Evolutionary conservation across 1,284 basidiomycete genomes (phyloP).

Genomic region (Trametes hirsuta): DNA sequence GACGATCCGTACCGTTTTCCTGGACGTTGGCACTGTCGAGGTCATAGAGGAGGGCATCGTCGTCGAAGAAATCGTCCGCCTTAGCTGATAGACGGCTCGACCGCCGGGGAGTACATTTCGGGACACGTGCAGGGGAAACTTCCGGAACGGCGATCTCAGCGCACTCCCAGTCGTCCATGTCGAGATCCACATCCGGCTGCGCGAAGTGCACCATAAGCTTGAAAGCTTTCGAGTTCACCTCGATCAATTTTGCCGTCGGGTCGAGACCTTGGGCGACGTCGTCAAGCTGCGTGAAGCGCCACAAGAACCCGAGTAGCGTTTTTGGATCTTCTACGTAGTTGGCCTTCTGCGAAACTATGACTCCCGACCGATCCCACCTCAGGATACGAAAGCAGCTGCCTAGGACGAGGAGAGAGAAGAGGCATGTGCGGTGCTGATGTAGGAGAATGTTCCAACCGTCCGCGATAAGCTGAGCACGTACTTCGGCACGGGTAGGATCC

Average conservation of each 20-base stretch:
- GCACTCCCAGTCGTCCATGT: neutral
- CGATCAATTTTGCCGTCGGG: neutral
- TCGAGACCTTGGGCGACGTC: conserved; percentile 14
- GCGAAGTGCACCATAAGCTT: neutral
- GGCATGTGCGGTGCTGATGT: neutral
- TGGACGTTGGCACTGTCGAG: neutral
- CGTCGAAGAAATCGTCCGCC: neutral
- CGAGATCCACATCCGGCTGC: too few relatives aligned
- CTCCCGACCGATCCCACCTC: conserved; percentile 22
- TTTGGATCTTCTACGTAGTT: conserved; percentile 13
- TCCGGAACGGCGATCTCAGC: neutral
- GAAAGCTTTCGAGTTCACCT: neutral
- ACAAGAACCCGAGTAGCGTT: conserved; percentile 16
- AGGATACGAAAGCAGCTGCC: conserved; percentile 7
- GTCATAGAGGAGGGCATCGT: neutral
- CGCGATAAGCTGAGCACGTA: neutral
- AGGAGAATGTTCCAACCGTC: neutral
- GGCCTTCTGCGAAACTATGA: conserved; percentile 13
- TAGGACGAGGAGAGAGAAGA: neutral
- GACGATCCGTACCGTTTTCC: neutral
- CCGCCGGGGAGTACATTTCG: too few relatives aligned
- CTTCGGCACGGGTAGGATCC: neutral
- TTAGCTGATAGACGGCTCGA: neutral
- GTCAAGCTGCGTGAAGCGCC: conserved; percentile 6
- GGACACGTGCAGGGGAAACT: too few relatives aligned